Conservation (phyloP, 495 filamentous ascomycete species). For the Sphaerosporella brunnea region DNA sequence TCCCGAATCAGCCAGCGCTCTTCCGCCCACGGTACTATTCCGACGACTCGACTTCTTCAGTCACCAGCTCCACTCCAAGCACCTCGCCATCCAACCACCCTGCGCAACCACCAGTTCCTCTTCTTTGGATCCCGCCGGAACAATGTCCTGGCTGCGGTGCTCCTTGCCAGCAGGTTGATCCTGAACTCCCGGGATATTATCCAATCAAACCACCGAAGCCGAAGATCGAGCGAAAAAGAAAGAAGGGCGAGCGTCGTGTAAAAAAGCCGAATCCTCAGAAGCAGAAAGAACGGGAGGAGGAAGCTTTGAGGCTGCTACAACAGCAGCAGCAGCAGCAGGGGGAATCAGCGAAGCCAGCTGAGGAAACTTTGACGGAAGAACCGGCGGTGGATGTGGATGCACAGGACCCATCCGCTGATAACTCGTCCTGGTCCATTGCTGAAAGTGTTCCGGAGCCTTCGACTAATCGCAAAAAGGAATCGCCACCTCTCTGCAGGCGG, state of each 20-base stretch:
- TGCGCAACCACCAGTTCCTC: slow-evolving; percentile 23
- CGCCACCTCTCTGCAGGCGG: slow-evolving; percentile 58
- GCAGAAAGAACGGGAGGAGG: slow-evolving; percentile 10
- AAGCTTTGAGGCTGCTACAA: no score
- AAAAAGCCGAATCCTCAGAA: slow-evolving; percentile 10
- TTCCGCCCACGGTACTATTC: neutral
- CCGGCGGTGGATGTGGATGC: no score
- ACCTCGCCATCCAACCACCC: neutral
- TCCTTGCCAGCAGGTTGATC: slow-evolving; percentile 49
- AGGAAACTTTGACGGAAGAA: no score
- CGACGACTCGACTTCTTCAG: neutral
- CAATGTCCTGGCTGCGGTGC: slow-evolving; percentile 84
- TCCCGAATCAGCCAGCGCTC: neutral
- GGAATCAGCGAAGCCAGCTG: no score
- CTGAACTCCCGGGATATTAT: slow-evolving; percentile 65
- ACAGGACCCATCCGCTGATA: no score
- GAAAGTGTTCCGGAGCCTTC: no score
- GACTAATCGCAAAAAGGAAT: no score
- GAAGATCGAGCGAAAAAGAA: slow-evolving; percentile 19
- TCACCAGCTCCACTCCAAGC: neutral
- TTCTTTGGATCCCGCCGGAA: slow-evolving; percentile 28
- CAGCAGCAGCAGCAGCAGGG: no score
- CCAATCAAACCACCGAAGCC: slow-evolving; percentile 35
- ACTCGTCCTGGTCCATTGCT: no score
- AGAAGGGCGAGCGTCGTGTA: slow-evolving; percentile 2